Conservation (phyloP, 495 filamentous ascomycete species). For the Xylaria venustula region DNA sequence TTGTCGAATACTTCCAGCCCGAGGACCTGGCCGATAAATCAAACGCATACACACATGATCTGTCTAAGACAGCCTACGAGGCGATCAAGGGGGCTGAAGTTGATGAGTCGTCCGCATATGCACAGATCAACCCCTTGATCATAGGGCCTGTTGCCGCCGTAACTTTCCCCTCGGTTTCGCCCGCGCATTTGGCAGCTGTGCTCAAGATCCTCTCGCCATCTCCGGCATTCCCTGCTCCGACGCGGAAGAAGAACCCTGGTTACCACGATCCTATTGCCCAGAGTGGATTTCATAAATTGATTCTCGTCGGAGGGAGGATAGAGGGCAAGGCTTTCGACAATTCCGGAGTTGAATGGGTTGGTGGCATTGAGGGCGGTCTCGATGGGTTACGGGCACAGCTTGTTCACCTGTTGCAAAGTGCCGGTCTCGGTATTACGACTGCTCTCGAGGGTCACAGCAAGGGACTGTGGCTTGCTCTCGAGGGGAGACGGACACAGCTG, state of each 20-base stretch:
- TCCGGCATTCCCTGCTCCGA: conserved; percentile 73
- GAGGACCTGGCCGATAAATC: conserved; percentile 48
- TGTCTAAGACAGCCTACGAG: conserved; percentile 69
- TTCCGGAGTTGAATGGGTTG: conserved; percentile 78
- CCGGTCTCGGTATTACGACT: conserved; percentile 69
- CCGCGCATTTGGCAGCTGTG: conserved; percentile 74
- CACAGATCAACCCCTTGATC: conserved; percentile 71
- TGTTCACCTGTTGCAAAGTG: conserved; percentile 70
- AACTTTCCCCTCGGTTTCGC: conserved; percentile 79
- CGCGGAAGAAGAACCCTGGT: conserved; percentile 67
- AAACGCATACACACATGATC: conserved; percentile 63
- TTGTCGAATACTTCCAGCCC: conserved; percentile 84
- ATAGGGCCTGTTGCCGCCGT: conserved; percentile 76
- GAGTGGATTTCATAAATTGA: conserved; percentile 77
- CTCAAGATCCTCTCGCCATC: conserved; percentile 73
- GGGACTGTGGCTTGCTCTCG: conserved; percentile 80
- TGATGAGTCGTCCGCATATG: conserved; percentile 46
- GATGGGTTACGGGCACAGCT: conserved; percentile 81
- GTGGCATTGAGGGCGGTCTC: conserved; percentile 76
- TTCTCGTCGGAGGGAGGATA: conserved; percentile 81
- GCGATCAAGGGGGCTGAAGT: conserved; percentile 52
- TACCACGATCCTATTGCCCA: conserved; percentile 78
- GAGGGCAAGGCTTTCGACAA: conserved; percentile 79
- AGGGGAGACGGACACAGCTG: conserved; percentile 71
- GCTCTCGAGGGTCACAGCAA: conserved; percentile 72